A percentile compares a stretch with the other conserved stretches of the same genome.
Evolutionary conservation across 78 protist species (phyloP).

Genomic region (Goniomonas avonlea): DNA sequence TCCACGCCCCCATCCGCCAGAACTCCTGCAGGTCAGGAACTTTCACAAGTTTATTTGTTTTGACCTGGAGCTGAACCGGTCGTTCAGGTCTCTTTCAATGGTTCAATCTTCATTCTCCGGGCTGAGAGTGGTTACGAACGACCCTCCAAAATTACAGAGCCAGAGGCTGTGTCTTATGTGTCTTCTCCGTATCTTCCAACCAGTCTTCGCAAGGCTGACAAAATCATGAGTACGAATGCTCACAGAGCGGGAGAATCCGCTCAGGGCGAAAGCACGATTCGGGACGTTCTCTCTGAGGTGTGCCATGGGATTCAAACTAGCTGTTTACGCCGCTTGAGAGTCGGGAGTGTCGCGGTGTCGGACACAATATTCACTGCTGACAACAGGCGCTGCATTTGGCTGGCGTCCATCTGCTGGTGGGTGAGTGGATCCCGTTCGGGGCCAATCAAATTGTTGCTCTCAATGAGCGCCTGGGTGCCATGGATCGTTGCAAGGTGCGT

Average conservation of each 20-base stretch:
- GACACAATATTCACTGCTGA: no score
- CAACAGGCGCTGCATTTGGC: not conserved
- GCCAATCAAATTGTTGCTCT: slow-evolving; percentile 34
- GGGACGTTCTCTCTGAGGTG: slow-evolving; percentile 14
- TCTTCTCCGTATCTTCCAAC: slow-evolving; percentile 23
- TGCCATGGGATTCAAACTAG: no score
- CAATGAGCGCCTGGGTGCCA: slow-evolving; percentile 32
- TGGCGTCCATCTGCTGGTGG: slow-evolving; percentile 6
- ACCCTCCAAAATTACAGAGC: slow-evolving; percentile 9
- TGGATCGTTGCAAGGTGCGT: slow-evolving; percentile 21
- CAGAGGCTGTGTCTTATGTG: slow-evolving; percentile 38
- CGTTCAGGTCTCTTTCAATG: no score
- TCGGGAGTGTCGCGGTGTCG: no score
- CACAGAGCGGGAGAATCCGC: slow-evolving; percentile 21
- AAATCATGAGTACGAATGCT: not conserved
- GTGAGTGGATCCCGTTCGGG: slow-evolving; percentile 43
- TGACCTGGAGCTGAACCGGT: no score
- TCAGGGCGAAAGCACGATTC: slow-evolving; percentile 10
- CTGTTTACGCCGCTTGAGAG: no score
- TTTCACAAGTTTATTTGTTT: no score
- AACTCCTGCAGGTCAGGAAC: no score
- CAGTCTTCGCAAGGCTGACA: slow-evolving; percentile 13
- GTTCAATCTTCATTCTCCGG: no score
- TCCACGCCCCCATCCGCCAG: no score
- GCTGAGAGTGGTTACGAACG: no score